Evolutionary conservation across 257 asterid species (phyloP).

Genomic region (Ophiorrhiza pumila): DNA sequence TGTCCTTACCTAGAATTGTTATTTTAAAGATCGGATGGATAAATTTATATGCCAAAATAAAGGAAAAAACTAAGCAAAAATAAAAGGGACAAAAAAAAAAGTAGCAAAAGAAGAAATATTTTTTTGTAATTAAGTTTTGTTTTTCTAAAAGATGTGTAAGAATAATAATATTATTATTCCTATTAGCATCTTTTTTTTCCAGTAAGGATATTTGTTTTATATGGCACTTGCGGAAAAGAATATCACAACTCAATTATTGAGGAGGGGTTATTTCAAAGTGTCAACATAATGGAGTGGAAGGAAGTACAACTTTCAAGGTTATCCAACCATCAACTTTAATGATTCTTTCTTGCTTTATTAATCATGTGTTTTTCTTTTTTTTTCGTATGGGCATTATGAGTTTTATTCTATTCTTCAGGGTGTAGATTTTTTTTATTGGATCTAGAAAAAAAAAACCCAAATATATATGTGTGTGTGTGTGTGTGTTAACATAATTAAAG

Average conservation of each 20-base stretch:
- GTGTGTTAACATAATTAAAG: background rate
- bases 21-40: background rate
- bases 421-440: background rate
- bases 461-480: too few relatives aligned
- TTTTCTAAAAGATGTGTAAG: constrained; percentile 8
- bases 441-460: too few relatives aligned
- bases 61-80: background rate
- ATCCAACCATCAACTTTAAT: constrained; percentile 24
- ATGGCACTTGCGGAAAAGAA: constrained; percentile 21
- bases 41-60: background rate
- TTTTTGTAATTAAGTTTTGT: constrained; percentile 9
- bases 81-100: background rate
- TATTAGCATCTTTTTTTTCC: constrained; percentile 8
- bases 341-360: constrained; percentile 13
- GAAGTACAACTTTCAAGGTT: constrained; percentile 23
- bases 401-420: background rate
- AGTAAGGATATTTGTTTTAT: constrained; percentile 10
- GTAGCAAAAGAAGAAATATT: background rate
- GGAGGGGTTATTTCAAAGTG: constrained; percentile 25
- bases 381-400: background rate
- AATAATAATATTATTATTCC: constrained; percentile 14
- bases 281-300: constrained; percentile 29
- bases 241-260: constrained; percentile 39
- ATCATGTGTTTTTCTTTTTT: constrained; percentile 5
- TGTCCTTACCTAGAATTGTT: background rate